Conservation (phyloP, 768 basidiomycete species). For the Roridomyces roridus region DNA sequence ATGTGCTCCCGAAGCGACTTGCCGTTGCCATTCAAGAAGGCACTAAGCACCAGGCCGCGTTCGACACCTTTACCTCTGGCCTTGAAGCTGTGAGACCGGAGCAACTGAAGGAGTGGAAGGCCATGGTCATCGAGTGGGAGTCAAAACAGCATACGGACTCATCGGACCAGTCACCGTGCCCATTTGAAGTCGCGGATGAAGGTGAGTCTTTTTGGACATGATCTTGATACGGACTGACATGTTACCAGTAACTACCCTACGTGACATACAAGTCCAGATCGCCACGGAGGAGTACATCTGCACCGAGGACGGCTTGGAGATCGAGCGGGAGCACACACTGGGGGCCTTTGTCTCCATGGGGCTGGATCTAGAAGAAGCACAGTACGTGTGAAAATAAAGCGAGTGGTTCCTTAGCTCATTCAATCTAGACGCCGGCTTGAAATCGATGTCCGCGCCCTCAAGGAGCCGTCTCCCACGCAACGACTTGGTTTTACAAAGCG, state of each 20-base stretch:
- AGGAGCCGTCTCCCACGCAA: no score
- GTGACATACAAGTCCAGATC: not conserved
- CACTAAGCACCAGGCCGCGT: not conserved
- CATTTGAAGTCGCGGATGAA: not conserved
- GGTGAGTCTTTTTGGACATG: not conserved
- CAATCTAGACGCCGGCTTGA: no score
- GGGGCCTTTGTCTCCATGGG: not conserved
- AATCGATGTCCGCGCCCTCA: no score
- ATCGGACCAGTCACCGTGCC: not conserved
- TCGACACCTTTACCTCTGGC: not conserved
- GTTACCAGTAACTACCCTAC: not conserved
- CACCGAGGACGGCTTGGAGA: not conserved
- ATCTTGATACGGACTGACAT: no score
- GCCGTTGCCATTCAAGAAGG: not conserved
- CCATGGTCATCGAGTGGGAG: not conserved
- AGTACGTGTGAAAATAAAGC: not conserved
- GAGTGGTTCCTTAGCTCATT: no score
- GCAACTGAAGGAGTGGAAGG: not conserved
- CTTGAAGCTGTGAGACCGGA: not conserved
- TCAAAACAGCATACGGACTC: not conserved
- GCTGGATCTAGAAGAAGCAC: not conserved
- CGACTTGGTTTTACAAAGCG: no score
- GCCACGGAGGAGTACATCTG: not conserved
- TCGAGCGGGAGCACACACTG: not conserved
- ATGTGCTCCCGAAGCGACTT: not conserved